phyloP scores from a whole-genome alignment of 164 flowering plant species.

The Houttuynia cordata region DNA sequence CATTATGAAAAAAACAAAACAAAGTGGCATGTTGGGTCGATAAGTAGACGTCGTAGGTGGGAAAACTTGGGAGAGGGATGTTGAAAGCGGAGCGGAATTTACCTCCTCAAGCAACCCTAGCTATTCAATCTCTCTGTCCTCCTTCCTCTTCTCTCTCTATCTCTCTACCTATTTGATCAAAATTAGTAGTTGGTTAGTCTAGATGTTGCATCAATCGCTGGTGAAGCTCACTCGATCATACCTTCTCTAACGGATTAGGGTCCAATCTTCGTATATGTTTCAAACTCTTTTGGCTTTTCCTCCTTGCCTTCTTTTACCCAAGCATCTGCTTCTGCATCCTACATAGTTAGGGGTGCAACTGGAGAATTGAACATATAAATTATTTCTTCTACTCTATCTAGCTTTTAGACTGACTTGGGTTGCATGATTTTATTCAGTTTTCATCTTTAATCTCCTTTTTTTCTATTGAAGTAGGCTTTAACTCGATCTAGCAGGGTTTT shows the following conservation, averaged over 20 bases:
- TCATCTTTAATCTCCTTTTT: neutral
- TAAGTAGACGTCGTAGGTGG: conserved; percentile 12
- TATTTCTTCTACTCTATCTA: too few species aligned
- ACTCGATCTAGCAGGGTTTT: neutral
- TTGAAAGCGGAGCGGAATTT: conserved; percentile 9
- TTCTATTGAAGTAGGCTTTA: neutral
- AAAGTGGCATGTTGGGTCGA: conserved; percentile 3
- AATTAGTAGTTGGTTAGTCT: conserved; percentile 34
- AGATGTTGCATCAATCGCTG: conserved; percentile 58
- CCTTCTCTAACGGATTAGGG: conserved; percentile 37
- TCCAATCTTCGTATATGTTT: conserved; percentile 4
- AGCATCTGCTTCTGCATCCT: neutral
- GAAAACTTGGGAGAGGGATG: conserved; percentile 9
- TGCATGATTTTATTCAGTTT: neutral
- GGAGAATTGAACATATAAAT: too few species aligned
- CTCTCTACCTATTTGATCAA: too few species aligned
- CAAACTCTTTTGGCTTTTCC: conserved; percentile 1
- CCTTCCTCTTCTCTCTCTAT: conserved; percentile 1
- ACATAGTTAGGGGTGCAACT: neutral
- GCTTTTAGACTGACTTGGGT: neutral
- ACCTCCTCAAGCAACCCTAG: conserved; percentile 8
- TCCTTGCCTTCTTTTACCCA: conserved; percentile 5
- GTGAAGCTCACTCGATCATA: conserved; percentile 35
- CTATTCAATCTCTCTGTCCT: conserved; percentile 6
- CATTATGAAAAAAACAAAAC: neutral